Conservation (phyloP, 306 rosid species). For the Hippophae rhamnoides region DNA sequence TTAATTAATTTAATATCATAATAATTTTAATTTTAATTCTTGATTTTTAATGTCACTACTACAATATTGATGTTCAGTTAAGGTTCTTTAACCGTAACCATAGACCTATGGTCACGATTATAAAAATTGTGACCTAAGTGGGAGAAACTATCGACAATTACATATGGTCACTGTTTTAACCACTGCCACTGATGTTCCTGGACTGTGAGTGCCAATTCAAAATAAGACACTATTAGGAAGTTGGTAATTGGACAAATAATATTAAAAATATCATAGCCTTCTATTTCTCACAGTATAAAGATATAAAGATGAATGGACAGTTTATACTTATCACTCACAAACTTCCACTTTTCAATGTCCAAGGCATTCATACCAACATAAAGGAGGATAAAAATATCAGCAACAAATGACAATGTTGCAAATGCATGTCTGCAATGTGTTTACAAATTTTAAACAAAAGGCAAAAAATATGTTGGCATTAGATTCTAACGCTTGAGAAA, state of each 20-base stretch:
- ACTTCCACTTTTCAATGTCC: conserved; percentile 97
- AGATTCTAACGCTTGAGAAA: conserved; percentile 6
- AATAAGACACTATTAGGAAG: too few relatives aligned
- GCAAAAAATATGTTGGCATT: conserved; percentile 3
- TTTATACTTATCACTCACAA: conserved; percentile 76
- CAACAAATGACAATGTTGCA: conserved; percentile 87
- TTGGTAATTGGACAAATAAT: too few relatives aligned
- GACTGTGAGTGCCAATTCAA: conserved; percentile 45
- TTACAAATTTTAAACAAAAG: conserved; percentile 9
- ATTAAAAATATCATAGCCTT: too few relatives aligned
- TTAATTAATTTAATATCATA: too few relatives aligned
- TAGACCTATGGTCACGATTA: too few relatives aligned
- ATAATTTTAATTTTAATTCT: too few relatives aligned
- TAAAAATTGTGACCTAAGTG: too few relatives aligned
- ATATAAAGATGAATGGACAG: background rate
- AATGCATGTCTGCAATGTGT: conserved; percentile 63
- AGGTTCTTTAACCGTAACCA: too few relatives aligned
- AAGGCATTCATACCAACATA: conserved; percentile 99
- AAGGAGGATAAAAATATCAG: conserved; percentile 82
- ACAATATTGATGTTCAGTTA: too few relatives aligned
- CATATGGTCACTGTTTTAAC: too few relatives aligned
- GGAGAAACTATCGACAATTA: too few relatives aligned
- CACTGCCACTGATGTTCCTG: conserved; percentile 75
- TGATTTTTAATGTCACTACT: too few relatives aligned
- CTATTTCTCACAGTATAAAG: background rate